Evolutionary conservation across 1,284 basidiomycete genomes (phyloP), one percentile per base, ranked within the genome.

Genomic region (Rhodotorula sp.): DNA sequence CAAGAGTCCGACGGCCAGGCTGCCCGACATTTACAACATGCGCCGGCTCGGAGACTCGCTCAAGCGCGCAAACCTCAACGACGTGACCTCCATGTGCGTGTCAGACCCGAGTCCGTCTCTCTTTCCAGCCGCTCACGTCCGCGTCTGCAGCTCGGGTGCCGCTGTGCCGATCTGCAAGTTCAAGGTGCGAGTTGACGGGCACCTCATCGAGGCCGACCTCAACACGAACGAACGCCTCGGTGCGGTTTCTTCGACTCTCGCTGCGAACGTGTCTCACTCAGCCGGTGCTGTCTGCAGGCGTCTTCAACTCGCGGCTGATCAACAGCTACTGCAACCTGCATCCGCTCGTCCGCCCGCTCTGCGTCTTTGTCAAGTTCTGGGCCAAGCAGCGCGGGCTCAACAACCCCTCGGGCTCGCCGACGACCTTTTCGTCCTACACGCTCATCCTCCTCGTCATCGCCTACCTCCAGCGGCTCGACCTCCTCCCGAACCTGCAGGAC

Each of bases 401-500:
- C 61, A 71, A 78, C 50, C 78, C 77, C 1, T 70, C 73, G 3
- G 77, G 77, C 14, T 54, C 58, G 23, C 59, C 68, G n/a, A 71
- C 74, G 27, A 68, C 75, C 41, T 75, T 78, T 65, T 78, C 74
- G 10, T 78, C 77, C 23, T 79, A 78, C 71, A 74, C 77, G 10
- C 56, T 75, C 53, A 74, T 77, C 52, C 73, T 77, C 52, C 70
- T 78, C 68, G 77, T 77, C 14, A 75, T 82, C 61, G 74, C 79
- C 34, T 80, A 79, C 59, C 77, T 82, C 10, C 81, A 82, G 67
- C 55, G 70, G 3, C 67, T 74, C 56, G 71, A 72, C 0, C 49
- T 80, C 52, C 69, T 82, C 23, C 81, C 81, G 2, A 82, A 82
- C 60, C 72, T 82, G 8, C 81, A 82, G 56, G 76, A 77, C 55